Base-by-base conservation (phyloP, 1,139 yeast genomes). In the Kurtzmaniella natalensis region DNA sequence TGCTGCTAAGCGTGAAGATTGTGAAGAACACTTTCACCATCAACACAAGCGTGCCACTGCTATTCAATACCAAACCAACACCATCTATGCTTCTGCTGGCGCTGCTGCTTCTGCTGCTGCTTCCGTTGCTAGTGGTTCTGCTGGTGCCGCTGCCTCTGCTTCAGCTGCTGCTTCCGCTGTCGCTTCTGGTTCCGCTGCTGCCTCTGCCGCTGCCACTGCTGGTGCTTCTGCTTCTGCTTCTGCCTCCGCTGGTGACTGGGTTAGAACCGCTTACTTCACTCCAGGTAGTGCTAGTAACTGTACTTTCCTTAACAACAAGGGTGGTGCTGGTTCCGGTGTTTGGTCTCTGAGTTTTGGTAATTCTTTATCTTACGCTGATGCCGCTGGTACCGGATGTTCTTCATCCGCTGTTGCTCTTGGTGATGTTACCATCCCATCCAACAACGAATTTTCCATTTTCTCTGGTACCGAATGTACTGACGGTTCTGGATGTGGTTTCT, bases 321-420 rank as follows among this genome's bases (percentile, higher is more conserved):
- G 96, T 57, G 94, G 89, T 46, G 61, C 76, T 25, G 87, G 86
- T 36, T 83, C 95, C 14, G 96, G 96, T 63, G 74, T 72, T 31
- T 87, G 86, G 81, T 85, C 92, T 31, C 52, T 78, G 25, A 70
- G 82, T 55, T 87, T 86, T 61, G 98, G 98, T 59, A 83, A 83
- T 76, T 92, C 97, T 32, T 72, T 92, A 44, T 85, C 96, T 5
- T 92, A 72, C 61, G 81, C 85, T 42, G 83, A 76, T 45, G 46
- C 81, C 11, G 88, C 88, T 51, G 95, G 95, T 59, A 64, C 72
- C 31, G 71, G 80, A 37, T 78, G 80, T 44, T 83, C 96, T 11
- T 58, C 80, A 7, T 59, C 76, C 26, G 54, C 83, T 9, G 75
- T 76, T 13, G 64, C 78, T 16, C 66, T 82, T 44, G 71, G 59